Conservation (phyloP, 2,329 filamentous ascomycete species). For the Paramyrothecium roridum region DNA sequence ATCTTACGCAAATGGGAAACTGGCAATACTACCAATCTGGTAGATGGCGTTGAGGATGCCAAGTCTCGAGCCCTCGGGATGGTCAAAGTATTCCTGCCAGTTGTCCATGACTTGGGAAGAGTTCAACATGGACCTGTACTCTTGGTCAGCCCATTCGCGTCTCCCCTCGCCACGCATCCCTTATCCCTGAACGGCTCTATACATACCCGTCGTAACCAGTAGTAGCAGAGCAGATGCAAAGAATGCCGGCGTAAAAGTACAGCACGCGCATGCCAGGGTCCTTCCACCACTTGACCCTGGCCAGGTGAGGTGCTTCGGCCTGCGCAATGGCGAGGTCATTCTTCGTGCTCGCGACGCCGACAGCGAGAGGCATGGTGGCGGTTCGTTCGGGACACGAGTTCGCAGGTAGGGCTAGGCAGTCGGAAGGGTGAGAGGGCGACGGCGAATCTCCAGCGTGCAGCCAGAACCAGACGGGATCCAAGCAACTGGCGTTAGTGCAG, state of each 20-base stretch:
- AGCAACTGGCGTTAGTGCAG: not conserved
- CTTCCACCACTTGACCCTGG: constrained; percentile 48
- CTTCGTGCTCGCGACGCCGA: constrained; percentile 2
- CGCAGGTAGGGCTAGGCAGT: not conserved
- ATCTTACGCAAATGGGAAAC: constrained; percentile 2
- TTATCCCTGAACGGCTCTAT: too few species aligned
- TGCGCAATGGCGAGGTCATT: constrained; percentile 24
- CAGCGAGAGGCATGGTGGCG: constrained; percentile 5
- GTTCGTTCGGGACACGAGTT: not conserved
- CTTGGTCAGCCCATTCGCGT: not conserved
- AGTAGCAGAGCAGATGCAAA: constrained; percentile 53
- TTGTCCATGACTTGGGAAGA: constrained; percentile 2
- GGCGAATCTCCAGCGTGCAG: not conserved
- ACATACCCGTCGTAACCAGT: constrained; percentile 53
- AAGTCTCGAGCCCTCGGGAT: not conserved
- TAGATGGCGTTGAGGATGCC: constrained; percentile 3
- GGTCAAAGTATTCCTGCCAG: constrained; percentile 3
- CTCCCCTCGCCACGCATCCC: too few species aligned
- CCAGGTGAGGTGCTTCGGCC: constrained; percentile 47
- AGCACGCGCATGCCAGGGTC: constrained; percentile 55
- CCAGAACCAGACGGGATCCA: not conserved
- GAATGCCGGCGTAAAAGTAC: constrained; percentile 49
- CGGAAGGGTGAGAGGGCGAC: not conserved
- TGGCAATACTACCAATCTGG: constrained; percentile 2
- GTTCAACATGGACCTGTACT: constrained; percentile 1